Conservation (phyloP, 1,284 basidiomycete species). For the Naganishia cerealis region DNA sequence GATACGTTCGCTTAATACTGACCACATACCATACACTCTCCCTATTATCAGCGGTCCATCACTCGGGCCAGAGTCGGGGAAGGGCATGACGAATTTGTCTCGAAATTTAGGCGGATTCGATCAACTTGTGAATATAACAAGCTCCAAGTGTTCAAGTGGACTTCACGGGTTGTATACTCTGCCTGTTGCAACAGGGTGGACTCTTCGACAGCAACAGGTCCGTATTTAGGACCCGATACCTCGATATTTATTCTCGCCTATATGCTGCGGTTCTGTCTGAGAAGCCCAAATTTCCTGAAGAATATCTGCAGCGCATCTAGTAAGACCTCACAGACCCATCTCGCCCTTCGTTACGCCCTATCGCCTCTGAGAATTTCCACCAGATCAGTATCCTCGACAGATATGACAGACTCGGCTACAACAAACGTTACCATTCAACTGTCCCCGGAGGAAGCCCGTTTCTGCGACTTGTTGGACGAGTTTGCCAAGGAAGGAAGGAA, state of each 20-base stretch:
- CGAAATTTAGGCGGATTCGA: constrained; percentile 5
- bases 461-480: constrained; percentile 47
- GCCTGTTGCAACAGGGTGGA: neutral
- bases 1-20: neutral
- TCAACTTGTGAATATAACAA: neutral
- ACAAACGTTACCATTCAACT: constrained; percentile 33
- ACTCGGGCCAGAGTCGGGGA: constrained; percentile 2
- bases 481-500: constrained; percentile 41
- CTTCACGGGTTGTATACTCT: neutral
- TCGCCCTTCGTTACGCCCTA: neutral
- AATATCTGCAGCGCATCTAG: neutral
- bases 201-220: neutral
- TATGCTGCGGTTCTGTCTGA: neutral
- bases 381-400: neutral
- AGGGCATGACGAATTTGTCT: constrained; percentile 5
- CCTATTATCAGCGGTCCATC: neutral
- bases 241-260: neutral
- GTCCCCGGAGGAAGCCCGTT: constrained; percentile 43
- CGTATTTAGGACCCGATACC: neutral
- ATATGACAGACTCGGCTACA: neutral
- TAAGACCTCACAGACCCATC: neutral
- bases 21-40: neutral
- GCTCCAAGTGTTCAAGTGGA: too few species aligned
- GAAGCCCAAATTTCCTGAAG: neutral
- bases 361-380: neutral